Base-by-base conservation (phyloP, 345 rosid species). In the Geranium brycei region DNA sequence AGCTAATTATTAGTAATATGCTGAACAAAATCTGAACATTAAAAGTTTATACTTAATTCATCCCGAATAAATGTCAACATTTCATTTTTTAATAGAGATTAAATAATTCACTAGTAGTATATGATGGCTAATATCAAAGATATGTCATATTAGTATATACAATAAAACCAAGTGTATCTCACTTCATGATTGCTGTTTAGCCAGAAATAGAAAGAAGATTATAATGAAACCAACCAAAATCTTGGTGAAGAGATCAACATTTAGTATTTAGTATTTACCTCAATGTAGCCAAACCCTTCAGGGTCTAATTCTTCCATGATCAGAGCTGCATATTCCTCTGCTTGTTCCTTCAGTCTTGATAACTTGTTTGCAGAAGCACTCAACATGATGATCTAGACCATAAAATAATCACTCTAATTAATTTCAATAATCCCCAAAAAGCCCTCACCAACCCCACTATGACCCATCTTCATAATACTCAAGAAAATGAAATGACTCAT, bases 311-410 rank as follows among this genome's bases (percentile, higher is more conserved):
- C 62, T 47, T 77, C 77, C 83, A 81, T 77, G 61, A 79, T 65
- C 16, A 74, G 58, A 64, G 68, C 62, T 14, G 85, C 76, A 56
- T 76, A 64, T 68, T 77, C 79, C 15, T 71, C 75, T 17, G 76
- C 78, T 67, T 81, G 78, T 64, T 79, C 83, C 0, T 72, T 70
- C 28, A 71, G 64, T 60, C 74, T 2, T 60, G 74, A 61, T 59
- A 83, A 61, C 60, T 81, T 83, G 30, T 83, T 83, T 41, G 77
- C 63, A 3, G 82, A 60, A 23, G 79, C 80, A 59, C 65, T 73
- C n/a, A 76, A 51, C 73, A 68, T 61, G 30, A 83, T 72, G 18
- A 62, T 68, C 87, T 82, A 60, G 47, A 57, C 64, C 3, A 4
- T 14, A 3, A 28, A 15, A 28, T 2, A 15, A 41, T 17, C 62